These are phyloP conservation scores for Myriosclerotinia curreyana DNA, from an alignment of 2,329 filamentous ascomycete genomes.

Conservation along the genomic window DNA sequence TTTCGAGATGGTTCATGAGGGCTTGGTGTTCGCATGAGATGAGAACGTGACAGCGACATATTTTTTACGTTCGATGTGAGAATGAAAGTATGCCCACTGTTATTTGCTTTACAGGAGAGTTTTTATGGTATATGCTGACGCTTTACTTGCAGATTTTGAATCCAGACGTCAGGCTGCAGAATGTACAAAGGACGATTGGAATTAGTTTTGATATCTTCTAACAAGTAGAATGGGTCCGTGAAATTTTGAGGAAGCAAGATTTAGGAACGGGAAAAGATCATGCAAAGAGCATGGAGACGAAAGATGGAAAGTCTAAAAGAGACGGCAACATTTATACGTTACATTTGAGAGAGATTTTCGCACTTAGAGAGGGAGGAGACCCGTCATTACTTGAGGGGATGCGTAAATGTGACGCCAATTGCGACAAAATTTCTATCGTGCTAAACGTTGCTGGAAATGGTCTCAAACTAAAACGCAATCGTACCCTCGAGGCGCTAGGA, in stretches of 20 bases:
- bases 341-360: neutral
- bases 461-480: neutral
- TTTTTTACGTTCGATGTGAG: neutral
- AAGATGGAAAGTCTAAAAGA: neutral
- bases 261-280: neutral
- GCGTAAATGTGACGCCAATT: neutral
- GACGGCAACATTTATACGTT: neutral
- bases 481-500: neutral
- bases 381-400: neutral
- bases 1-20: neutral
- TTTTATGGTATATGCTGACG: neutral
- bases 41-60: neutral
- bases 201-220: neutral
- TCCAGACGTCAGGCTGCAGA: neutral
- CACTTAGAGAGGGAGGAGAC: neutral
- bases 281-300: neutral
- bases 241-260: neutral
- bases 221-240: neutral
- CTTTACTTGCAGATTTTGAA: neutral
- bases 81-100: neutral
- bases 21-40: neutral
- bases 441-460: neutral
- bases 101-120: neutral
- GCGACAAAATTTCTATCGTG: neutral
- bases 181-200: neutral